Evolutionary conservation across 225 moss, liverwort and hornwort species (phyloP).

Genomic region (Neckera pumila): DNA sequence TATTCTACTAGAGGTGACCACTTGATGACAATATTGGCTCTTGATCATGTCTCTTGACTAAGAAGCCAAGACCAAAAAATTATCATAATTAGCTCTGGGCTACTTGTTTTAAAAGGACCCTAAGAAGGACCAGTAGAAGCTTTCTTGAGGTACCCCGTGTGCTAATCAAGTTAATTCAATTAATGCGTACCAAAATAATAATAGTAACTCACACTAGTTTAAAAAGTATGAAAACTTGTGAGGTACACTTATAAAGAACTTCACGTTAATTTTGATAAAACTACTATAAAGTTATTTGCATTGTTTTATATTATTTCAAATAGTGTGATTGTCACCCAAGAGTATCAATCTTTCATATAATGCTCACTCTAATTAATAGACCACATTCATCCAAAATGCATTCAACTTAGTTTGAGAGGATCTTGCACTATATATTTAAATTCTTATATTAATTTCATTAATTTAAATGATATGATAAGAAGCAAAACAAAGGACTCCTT

Average conservation of each 20-base stretch:
- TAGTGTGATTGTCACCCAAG: background rate
- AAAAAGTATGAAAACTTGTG: background rate
- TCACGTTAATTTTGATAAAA: background rate
- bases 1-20: background rate
- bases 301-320: background rate
- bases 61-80: too few species aligned
- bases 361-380: background rate
- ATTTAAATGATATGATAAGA: background rate
- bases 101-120: accelerated
- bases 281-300: accelerated
- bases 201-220: background rate
- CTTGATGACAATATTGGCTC: background rate
- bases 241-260: accelerated
- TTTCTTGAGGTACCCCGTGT: accelerated
- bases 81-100: background rate
- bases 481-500: accelerated
- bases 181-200: background rate
- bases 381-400: background rate
- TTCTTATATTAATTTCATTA: background rate
- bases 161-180: background rate
- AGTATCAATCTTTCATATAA: background rate
- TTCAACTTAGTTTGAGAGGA: background rate
- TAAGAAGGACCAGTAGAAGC: accelerated
- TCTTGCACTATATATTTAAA: background rate
- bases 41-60: too few species aligned